phyloP scores from a whole-genome alignment of 208 protist species.

The Trypanosoma vivax region DNA sequence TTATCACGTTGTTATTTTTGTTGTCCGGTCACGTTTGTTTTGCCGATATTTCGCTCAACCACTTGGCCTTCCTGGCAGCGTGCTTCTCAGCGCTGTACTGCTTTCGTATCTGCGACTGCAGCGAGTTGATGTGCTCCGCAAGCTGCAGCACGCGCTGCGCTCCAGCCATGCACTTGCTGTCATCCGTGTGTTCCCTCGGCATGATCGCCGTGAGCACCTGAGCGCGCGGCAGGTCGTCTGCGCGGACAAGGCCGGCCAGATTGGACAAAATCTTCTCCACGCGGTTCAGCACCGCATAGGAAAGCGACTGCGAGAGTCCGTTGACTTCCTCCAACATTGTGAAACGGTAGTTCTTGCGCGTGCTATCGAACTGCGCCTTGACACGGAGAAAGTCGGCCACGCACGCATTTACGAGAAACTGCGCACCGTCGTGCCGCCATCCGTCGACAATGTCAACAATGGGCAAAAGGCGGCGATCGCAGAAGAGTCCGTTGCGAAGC shows the following conservation, averaged over 20 bases:
- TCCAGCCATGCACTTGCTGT: slow-evolving; percentile 49
- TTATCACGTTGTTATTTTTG: background rate
- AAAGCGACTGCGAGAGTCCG: slow-evolving; percentile 82
- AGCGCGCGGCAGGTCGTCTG: slow-evolving; percentile 30
- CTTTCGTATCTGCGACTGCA: slow-evolving; percentile 77
- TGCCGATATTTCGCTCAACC: slow-evolving; percentile 11
- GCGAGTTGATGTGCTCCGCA: slow-evolving; percentile 44
- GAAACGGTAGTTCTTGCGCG: slow-evolving; percentile 75
- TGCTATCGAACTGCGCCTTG: slow-evolving; percentile 75
- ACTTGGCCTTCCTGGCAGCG: slow-evolving; percentile 16
- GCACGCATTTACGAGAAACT: slow-evolving; percentile 86
- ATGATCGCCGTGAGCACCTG: slow-evolving; percentile 59
- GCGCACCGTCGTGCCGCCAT: slow-evolving; percentile 73
- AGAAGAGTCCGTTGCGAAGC: slow-evolving; percentile 76
- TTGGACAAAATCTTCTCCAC: slow-evolving; percentile 69
- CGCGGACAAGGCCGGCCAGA: slow-evolving; percentile 57
- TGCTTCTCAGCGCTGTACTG: slow-evolving; percentile 31
- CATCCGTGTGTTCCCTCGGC: slow-evolving; percentile 36
- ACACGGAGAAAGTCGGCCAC: slow-evolving; percentile 78
- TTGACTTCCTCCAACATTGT: slow-evolving; percentile 85
- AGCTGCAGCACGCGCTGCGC: slow-evolving; percentile 54
- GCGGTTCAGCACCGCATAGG: slow-evolving; percentile 71
- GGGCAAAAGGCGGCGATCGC: slow-evolving; percentile 74
- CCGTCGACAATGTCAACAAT: slow-evolving; percentile 75
- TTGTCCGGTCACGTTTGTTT: background rate